phyloP scores from a whole-genome alignment of 495 filamentous ascomycete species.

The Xanthoparmelia taractica region DNA sequence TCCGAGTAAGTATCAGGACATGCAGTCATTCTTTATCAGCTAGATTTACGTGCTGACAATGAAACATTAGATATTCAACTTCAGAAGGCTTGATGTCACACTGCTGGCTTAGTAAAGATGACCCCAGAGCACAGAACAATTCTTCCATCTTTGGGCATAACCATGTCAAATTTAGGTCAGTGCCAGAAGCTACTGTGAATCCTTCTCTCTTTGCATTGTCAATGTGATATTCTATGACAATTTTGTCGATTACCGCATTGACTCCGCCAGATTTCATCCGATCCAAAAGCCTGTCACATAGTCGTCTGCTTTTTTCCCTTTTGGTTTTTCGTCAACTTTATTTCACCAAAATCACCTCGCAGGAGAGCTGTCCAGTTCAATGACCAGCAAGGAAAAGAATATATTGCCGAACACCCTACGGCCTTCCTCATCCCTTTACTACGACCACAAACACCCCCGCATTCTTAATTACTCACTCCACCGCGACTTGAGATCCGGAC shows the following conservation, averaged over 20 bases:
- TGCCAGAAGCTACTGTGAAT: not conserved
- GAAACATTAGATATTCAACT: conserved; percentile 17
- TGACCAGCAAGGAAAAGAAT: not conserved
- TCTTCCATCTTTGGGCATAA: not conserved
- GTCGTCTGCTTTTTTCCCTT: no score
- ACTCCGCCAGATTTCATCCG: no score
- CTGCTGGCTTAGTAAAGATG: not conserved
- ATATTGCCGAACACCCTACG: not conserved
- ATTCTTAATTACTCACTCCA: not conserved
- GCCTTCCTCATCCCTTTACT: not conserved
- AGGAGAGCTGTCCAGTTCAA: not conserved
- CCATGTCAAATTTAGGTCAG: not conserved
- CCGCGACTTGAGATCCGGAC: not conserved
- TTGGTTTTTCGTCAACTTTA: not conserved
- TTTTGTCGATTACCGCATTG: no score
- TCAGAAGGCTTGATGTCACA: conserved; percentile 18
- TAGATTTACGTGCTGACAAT: not conserved
- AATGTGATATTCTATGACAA: not conserved
- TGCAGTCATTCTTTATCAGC: not conserved
- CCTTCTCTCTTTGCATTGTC: not conserved
- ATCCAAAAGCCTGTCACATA: not conserved
- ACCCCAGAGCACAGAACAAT: not conserved
- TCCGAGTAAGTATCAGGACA: conserved; percentile 19
- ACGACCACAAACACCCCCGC: not conserved
- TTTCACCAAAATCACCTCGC: not conserved